Percentiles rank a stretch among this genome's conserved stretches.
Conservation (phyloP, 1,284 basidiomycete species). For the Fomitiporia mediterranea region DNA sequence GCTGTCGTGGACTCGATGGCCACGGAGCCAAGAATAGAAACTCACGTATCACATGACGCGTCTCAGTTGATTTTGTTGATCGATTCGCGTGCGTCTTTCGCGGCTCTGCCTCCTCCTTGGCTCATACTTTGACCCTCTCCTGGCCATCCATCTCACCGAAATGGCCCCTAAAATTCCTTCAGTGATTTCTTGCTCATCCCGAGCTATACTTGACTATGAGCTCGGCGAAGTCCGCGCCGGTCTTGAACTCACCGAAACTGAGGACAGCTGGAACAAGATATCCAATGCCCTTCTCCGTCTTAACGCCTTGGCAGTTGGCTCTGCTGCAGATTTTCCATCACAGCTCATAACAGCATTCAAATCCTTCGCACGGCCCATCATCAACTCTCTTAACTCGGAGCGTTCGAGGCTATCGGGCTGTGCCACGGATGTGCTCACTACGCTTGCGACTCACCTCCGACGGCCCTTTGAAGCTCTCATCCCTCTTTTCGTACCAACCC, state of each 20-base stretch:
- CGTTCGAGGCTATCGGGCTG: conserved; percentile 71
- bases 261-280: conserved; percentile 83
- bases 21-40: too few species aligned
- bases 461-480: conserved; percentile 66
- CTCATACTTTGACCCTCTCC: neutral
- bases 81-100: neutral
- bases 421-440: conserved; percentile 60
- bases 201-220: conserved; percentile 26
- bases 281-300: conserved; percentile 49
- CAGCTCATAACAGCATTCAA: conserved; percentile 55
- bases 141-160: neutral
- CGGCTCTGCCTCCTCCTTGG: neutral
- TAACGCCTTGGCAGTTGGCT: conserved; percentile 51
- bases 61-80: too few species aligned
- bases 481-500: conserved; percentile 59
- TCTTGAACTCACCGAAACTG: conserved; percentile 62
- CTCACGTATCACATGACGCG: too few species aligned
- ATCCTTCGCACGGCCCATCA: conserved; percentile 52
- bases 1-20: too few species aligned
- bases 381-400: conserved; percentile 66
- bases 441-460: conserved; percentile 54
- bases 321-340: conserved; percentile 49
- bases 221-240: conserved; percentile 40
- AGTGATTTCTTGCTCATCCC: conserved; percentile 18
- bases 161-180: conserved; percentile 26